Evolutionary conservation across 148 eudicot genomes (phyloP).

Genomic region (Drosera capensis): DNA sequence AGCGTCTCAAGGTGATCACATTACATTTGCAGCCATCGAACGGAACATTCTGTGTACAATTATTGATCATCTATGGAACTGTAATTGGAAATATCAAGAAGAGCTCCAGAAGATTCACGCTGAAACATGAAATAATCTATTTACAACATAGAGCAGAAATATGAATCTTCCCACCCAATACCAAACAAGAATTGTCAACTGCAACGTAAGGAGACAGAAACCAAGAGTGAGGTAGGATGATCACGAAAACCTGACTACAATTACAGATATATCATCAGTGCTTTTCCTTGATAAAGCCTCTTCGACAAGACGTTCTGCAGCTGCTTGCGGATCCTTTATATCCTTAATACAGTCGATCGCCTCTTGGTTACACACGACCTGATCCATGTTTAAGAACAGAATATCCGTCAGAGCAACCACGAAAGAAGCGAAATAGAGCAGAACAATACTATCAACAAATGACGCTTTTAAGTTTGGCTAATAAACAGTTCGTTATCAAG

Average conservation of each 20-base stretch:
- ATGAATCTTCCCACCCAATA: too few species aligned
- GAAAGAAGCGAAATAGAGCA: background rate
- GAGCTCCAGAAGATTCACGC: too few species aligned
- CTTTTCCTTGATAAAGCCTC: conserved; percentile 31
- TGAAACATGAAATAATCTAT: too few species aligned
- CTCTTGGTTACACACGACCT: conserved; percentile 36
- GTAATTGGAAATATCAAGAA: too few species aligned
- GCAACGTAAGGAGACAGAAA: background rate
- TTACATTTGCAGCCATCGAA: too few species aligned
- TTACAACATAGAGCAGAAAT: too few species aligned
- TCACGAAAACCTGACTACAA: conserved; percentile 31
- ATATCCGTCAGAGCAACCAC: too few species aligned
- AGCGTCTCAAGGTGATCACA: too few species aligned
- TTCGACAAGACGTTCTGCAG: conserved; percentile 30
- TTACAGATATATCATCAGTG: conserved; percentile 38
- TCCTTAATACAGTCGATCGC: conserved; percentile 25
- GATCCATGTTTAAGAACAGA: too few species aligned
- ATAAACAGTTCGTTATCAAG: background rate
- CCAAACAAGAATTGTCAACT: background rate
- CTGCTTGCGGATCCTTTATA: conserved; percentile 29
- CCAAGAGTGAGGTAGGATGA: background rate
- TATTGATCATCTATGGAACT: too few species aligned
- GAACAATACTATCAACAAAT: background rate
- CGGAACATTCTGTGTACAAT: too few species aligned
- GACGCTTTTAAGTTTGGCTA: background rate